Base-by-base conservation (phyloP, 1,284 basidiomycete species). In the Waitea zeae region DNA sequence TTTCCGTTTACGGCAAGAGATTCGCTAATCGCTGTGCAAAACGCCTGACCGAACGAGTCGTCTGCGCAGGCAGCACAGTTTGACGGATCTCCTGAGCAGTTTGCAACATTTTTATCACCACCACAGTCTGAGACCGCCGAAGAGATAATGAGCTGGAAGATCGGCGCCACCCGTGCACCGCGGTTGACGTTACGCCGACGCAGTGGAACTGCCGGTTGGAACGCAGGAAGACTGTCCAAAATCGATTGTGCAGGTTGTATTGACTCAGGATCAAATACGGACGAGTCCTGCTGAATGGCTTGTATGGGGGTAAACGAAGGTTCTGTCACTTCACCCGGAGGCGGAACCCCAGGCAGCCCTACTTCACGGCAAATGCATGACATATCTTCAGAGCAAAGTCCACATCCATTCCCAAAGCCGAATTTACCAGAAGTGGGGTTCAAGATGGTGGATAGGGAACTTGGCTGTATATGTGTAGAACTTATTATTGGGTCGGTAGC, bases 31-130 rank as follows among this genome's bases (percentile, higher is more conserved):
- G 80, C 80, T 29, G 66, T 64, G 49, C 87, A 92, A 51, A 92
- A 92, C 15, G 86, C 86, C 48, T 77, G 79, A 15, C 86, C 86
- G 42, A 86, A 86, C 15, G 64, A 63, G 50, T 87, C 83, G 44
- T 80, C 75, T 9, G 73, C 75, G 47, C 82, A 87, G 7, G 81
- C 83, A 39, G 66, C 49, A 49, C 82, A 87, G 50, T 86, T 83
- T 6, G 61, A 56, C 3, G 69, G 69, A 43, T 72, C 69, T 7
- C 69, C 69, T 12, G 69, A 66, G 46, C 69, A 72, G 12, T 45
- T 56, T 5, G 50, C 45, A 11, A 37, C 33, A 19, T 39, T 35
- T 7, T 7, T 30, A n/a, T 30, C 12, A 22, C 12, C 15, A 18
- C 15, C 24, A 13, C 13, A 4, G 36, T 20, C 34, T 39, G 17